These are phyloP conservation scores for Kandelia obovata DNA, from an alignment of 345 rosid genomes.

Conservation along the genomic window DNA sequence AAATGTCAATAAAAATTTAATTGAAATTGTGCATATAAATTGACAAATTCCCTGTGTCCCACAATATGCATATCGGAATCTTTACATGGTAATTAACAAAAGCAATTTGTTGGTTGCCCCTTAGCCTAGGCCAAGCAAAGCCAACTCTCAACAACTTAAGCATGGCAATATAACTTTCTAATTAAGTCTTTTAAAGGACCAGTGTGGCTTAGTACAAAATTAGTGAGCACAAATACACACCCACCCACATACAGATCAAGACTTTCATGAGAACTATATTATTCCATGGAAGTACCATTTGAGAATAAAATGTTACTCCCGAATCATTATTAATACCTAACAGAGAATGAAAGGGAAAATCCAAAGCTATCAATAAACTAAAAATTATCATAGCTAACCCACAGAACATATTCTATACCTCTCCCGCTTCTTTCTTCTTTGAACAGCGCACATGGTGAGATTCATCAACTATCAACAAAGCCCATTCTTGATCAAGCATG, in stretches of 20 bases:
- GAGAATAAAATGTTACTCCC: conserved; percentile 1
- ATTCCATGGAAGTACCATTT: background rate
- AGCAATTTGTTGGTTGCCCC: background rate
- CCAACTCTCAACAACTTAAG: background rate
- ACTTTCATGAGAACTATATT: background rate
- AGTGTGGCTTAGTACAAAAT: no score
- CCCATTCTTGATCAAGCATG: conserved; percentile 79
- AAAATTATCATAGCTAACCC: background rate
- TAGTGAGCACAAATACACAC: no score
- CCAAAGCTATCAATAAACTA: conserved; percentile 1
- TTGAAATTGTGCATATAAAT: background rate
- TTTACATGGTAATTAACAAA: no score
- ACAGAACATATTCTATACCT: conserved; percentile 42
- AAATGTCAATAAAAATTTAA: background rate
- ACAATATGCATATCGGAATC: background rate
- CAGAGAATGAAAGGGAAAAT: conserved; percentile 3
- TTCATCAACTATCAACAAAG: conserved; percentile 83
- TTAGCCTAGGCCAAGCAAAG: background rate
- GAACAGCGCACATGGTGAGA: conserved; percentile 89
- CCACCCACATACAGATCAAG: background rate
- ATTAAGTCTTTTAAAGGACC: background rate
- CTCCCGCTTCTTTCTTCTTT: conserved; percentile 63
- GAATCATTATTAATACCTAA: conserved; percentile 1
- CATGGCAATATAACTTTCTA: background rate
- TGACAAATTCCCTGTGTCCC: background rate